These are phyloP conservation scores for Rhazya stricta DNA, from an alignment of 257 asterid species.

Conservation along the genomic window DNA sequence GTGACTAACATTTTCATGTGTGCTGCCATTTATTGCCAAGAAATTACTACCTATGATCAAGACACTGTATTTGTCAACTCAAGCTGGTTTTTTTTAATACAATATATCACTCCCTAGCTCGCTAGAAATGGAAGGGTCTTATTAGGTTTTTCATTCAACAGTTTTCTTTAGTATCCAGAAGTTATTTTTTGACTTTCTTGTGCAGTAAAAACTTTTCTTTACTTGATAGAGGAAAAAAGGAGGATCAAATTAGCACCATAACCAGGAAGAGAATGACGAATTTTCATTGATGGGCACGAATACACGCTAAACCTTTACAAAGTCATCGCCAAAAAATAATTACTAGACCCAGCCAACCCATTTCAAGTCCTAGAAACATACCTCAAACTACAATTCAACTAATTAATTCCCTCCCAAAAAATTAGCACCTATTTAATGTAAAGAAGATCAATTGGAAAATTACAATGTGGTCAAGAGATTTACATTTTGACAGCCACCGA, in stretches of 20 bases:
- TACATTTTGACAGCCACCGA: neutral
- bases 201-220: too few species aligned
- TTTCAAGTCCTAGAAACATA: neutral
- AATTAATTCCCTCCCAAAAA: slow-evolving; percentile 11
- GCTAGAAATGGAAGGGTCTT: too few species aligned
- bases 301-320: slow-evolving; percentile 5
- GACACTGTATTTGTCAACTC: too few species aligned
- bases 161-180: too few species aligned
- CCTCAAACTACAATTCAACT: neutral
- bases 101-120: too few species aligned
- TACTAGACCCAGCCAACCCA: neutral
- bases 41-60: too few species aligned
- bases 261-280: neutral
- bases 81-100: too few species aligned
- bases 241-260: neutral
- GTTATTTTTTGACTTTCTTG: too few species aligned
- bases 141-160: too few species aligned
- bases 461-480: neutral
- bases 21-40: too few species aligned
- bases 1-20: neutral
- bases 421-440: neutral
- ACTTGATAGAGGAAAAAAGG: too few species aligned
- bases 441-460: neutral
- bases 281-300: neutral
- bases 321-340: neutral